These are phyloP conservation scores for Solanum aculeatissimum DNA, from an alignment of 305 asterid species.

Conservation along the genomic window DNA sequence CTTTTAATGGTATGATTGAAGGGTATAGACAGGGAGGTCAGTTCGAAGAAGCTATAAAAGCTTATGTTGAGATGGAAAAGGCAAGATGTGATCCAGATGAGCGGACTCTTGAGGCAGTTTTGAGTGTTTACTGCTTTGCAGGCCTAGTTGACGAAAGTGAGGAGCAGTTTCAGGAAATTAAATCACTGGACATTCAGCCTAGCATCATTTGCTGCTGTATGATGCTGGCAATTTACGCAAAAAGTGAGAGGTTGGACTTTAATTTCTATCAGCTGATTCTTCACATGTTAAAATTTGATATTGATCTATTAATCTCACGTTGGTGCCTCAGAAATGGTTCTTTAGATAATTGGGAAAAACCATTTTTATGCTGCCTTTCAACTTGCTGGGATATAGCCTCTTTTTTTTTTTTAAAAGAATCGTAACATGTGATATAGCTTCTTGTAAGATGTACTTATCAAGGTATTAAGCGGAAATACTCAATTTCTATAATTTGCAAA, in stretches of 20 bases:
- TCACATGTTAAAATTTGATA: neutral
- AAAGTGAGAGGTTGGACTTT: constrained; percentile 58
- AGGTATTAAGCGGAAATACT: neutral
- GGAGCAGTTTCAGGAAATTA: constrained; percentile 81
- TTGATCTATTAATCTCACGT: constrained; percentile 3
- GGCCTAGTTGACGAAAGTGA: constrained; percentile 90
- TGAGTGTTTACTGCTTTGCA: constrained; percentile 94
- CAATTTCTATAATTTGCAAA: neutral
- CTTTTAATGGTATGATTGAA: constrained; percentile 74
- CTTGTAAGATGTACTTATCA: neutral
- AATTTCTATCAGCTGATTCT: constrained; percentile 2
- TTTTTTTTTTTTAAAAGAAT: neutral
- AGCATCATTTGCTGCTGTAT: constrained; percentile 94
- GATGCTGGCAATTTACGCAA: constrained; percentile 84
- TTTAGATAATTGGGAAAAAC: neutral
- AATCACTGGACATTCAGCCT: constrained; percentile 73
- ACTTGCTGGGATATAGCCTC: neutral
- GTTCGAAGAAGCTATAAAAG: constrained; percentile 85
- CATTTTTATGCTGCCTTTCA: neutral
- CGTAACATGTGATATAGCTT: neutral
- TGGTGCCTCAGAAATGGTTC: constrained; percentile 4
- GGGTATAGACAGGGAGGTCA: constrained; percentile 92
- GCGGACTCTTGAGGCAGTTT: constrained; percentile 83
- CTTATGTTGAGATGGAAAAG: constrained; percentile 92
- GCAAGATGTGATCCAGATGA: constrained; percentile 94